Evolutionary conservation across 2,329 filamentous ascomycete species (phyloP).

Genomic region (Claviceps fusiformis): DNA sequence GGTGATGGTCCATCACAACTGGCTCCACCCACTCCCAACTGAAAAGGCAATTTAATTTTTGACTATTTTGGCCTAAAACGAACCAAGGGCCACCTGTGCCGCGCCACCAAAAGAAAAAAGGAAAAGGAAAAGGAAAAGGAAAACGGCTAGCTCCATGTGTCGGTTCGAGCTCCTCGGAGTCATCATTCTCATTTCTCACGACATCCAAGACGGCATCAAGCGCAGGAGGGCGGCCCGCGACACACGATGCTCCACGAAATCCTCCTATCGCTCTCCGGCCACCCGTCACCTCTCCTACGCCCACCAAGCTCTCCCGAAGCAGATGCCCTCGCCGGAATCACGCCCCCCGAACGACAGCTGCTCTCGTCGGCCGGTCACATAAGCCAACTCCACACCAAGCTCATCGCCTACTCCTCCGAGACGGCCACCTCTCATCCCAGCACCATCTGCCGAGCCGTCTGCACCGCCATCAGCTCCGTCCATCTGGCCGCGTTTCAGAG

Average conservation of each 20-base stretch:
- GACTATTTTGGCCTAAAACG: too few relatives aligned
- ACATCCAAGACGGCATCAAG: conserved; percentile 26
- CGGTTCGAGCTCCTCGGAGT: conserved; percentile 39
- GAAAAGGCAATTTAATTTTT: too few relatives aligned
- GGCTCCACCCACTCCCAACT: background rate
- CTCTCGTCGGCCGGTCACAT: conserved; percentile 65
- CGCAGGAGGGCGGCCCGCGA: conserved; percentile 16
- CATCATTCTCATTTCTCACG: conserved; percentile 33
- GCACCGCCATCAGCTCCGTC: conserved; percentile 58
- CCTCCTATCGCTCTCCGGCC: conserved; percentile 86
- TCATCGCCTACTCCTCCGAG: conserved; percentile 51
- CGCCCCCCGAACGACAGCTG: conserved; percentile 71
- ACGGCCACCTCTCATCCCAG: conserved; percentile 63
- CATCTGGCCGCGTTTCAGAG: conserved; percentile 72
- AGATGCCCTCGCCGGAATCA: conserved; percentile 37
- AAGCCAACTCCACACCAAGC: conserved; percentile 61
- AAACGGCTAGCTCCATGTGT: conserved; percentile 27
- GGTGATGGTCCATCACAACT: background rate
- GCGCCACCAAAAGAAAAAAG: background rate
- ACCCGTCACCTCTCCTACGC: conserved; percentile 77
- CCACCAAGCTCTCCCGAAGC: conserved; percentile 30
- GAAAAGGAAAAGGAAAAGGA: too few relatives aligned
- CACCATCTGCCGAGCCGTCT: conserved; percentile 75
- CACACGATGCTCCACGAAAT: conserved; percentile 88
- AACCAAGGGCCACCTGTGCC: too few relatives aligned